Conservation (phyloP, 2,329 filamentous ascomycete genomes). For the Juglanconis juglandina region DNA sequence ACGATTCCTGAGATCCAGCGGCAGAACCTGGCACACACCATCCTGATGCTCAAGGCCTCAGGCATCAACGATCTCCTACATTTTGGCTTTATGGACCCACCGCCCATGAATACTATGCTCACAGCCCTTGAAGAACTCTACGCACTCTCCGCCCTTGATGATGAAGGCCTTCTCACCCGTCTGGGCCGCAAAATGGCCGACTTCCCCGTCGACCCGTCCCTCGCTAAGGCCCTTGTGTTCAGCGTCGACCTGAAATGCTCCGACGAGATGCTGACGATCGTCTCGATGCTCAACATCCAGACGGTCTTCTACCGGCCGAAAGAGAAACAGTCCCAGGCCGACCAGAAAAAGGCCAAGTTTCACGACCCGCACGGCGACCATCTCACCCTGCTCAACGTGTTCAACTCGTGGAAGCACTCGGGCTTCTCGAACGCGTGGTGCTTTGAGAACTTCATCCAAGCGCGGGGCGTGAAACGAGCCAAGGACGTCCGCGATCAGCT, state of each 20-base stretch:
- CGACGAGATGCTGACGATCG: constrained; percentile 90
- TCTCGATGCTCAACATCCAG: constrained; percentile 86
- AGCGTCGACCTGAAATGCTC: constrained; percentile 85
- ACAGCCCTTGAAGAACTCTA: constrained; percentile 95
- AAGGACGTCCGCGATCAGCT: constrained; percentile 92
- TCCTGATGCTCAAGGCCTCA: constrained; percentile 98
- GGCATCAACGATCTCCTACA: constrained; percentile 96
- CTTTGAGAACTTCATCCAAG: constrained; percentile 96
- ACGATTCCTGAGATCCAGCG: constrained; percentile 96
- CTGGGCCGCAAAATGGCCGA: constrained; percentile 96
- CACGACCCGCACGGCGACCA: constrained; percentile 94
- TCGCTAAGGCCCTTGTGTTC: constrained; percentile 86
- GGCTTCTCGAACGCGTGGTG: constrained; percentile 87
- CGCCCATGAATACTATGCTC: constrained; percentile 95
- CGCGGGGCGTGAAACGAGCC: constrained; percentile 79
- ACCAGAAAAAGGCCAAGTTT: constrained; percentile 97
- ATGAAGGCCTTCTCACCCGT: constrained; percentile 89
- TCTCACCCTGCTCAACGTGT: constrained; percentile 91
- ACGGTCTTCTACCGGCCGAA: constrained; percentile 93
- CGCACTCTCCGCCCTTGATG: constrained; percentile 83
- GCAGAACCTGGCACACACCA: constrained; percentile 87
- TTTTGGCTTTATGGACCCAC: constrained; percentile 99
- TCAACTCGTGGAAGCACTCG: constrained; percentile 90
- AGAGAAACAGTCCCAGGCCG: constrained; percentile 93
- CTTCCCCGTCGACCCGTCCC: constrained; percentile 92